Percentiles rank a stretch among this genome's conserved stretches.
Evolutionary conservation across 306 rosid genomes (phyloP).

Genomic region (Macrotyloma uniflorum): DNA sequence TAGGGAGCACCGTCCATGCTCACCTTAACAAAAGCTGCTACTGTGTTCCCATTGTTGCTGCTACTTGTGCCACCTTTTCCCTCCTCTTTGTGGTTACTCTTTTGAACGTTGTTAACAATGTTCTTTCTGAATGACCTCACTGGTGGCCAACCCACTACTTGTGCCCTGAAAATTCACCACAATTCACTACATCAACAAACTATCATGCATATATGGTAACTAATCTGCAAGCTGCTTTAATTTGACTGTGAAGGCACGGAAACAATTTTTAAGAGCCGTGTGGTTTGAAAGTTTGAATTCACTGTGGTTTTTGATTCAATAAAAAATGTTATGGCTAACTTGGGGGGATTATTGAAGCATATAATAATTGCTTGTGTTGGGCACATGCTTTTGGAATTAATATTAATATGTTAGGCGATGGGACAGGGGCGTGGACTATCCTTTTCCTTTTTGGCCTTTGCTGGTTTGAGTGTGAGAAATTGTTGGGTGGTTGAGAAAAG

Average conservation of each 20-base stretch:
- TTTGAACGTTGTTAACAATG: conserved; percentile 47
- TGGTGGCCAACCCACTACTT: conserved; percentile 91
- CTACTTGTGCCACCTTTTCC: not conserved
- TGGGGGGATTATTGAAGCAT: not conserved
- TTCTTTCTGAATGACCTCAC: conserved; percentile 75
- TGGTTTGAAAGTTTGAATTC: not conserved
- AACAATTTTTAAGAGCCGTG: not conserved
- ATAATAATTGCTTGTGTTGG: conserved; percentile 7
- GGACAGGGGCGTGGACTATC: conserved; percentile 26
- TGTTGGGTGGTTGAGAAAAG: conserved; percentile 48
- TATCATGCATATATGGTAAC: no score
- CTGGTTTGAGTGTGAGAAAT: conserved; percentile 12
- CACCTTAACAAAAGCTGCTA: conserved; percentile 69
- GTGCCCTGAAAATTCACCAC: conserved; percentile 55
- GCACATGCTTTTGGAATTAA: conserved; percentile 14
- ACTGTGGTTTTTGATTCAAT: not conserved
- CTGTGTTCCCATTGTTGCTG: not conserved
- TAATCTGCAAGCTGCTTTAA: not conserved
- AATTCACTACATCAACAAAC: not conserved
- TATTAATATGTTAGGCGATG: not conserved
- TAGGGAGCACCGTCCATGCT: conserved; percentile 94
- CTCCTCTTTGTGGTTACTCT: conserved; percentile 26
- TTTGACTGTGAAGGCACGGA: not conserved
- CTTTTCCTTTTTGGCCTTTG: conserved; percentile 11
- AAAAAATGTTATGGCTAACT: not conserved